Evolutionary conservation across 2,329 filamentous ascomycete species (phyloP).

Genomic region (Cyclaneusma minus): DNA sequence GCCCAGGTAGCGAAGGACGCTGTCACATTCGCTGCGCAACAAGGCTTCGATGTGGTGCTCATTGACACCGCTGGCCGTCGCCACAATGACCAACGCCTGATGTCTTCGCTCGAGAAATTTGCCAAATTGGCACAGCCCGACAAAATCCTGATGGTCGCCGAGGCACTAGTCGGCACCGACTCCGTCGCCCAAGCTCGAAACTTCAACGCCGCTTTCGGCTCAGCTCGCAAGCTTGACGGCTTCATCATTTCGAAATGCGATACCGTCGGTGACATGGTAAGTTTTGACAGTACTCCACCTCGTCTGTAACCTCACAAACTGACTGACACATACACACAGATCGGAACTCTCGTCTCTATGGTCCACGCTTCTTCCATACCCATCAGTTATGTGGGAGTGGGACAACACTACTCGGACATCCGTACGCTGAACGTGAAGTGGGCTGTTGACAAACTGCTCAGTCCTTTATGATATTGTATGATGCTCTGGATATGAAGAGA

Average conservation of each 20-base stretch:
- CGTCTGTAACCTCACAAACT: not conserved
- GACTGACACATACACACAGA: slow-evolving; percentile 6
- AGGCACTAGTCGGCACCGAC: slow-evolving; percentile 87
- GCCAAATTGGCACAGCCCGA: slow-evolving; percentile 91
- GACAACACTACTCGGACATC: slow-evolving; percentile 53
- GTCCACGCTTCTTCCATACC: slow-evolving; percentile 95
- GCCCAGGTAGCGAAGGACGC: slow-evolving; percentile 91
- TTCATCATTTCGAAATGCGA: slow-evolving; percentile 99
- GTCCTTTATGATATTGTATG: no score
- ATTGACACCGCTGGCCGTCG: slow-evolving; percentile 92
- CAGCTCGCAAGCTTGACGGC: slow-evolving; percentile 67
- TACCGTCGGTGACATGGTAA: slow-evolving; percentile 98
- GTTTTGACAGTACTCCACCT: slow-evolving; percentile 11
- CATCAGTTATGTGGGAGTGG: slow-evolving; percentile 76
- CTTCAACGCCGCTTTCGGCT: slow-evolving; percentile 87
- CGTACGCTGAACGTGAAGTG: slow-evolving; percentile 55
- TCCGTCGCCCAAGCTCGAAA: slow-evolving; percentile 90
- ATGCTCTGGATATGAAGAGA: no score
- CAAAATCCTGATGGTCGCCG: slow-evolving; percentile 87
- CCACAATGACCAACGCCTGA: slow-evolving; percentile 89
- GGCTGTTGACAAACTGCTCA: slow-evolving; percentile 50
- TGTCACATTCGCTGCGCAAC: slow-evolving; percentile 59
- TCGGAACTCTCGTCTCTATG: slow-evolving; percentile 77
- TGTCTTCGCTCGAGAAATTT: slow-evolving; percentile 95
- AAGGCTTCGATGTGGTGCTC: slow-evolving; percentile 80